These are phyloP conservation scores for Claviceps pazoutovae DNA, from an alignment of 2,329 filamentous ascomycete species.

Conservation along the genomic window DNA sequence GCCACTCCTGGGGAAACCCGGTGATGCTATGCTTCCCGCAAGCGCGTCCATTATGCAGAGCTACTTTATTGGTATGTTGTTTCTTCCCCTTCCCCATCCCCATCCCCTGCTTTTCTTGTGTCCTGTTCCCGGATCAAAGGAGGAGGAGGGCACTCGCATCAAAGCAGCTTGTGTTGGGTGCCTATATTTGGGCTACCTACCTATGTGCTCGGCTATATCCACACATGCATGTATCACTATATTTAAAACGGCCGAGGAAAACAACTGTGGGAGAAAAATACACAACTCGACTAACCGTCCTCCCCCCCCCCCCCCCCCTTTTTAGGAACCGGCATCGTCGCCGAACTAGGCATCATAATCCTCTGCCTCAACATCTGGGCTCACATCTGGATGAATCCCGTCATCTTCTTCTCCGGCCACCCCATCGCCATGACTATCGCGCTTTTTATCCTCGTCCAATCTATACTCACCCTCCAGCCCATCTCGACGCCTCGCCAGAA, in stretches of 20 bases:
- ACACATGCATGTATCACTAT: no score
- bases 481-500: conserved; percentile 64
- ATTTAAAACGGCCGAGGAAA: no score
- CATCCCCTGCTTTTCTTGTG: not conserved
- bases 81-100: not conserved
- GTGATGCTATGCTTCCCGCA: conserved; percentile 58
- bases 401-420: conserved; percentile 80
- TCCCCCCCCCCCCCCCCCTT: not conserved
- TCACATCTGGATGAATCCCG: conserved; percentile 51
- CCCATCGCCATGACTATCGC: conserved; percentile 58
- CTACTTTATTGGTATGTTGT: conserved; percentile 51
- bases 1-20: conserved; percentile 39
- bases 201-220: no score
- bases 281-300: no score
- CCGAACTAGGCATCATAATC: conserved; percentile 65
- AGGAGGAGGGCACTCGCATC: not conserved
- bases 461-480: conserved; percentile 74
- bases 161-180: not conserved
- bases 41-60: conserved; percentile 54
- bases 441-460: conserved; percentile 63
- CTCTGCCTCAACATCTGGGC: conserved; percentile 67
- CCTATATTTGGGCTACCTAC: no score
- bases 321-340: conserved; percentile 65
- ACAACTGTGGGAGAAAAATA: no score
- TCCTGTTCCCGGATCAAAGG: not conserved